These are phyloP conservation scores for Binderoboletus segoi DNA, from an alignment of 1,284 basidiomycete genomes.

Conservation along the genomic window DNA sequence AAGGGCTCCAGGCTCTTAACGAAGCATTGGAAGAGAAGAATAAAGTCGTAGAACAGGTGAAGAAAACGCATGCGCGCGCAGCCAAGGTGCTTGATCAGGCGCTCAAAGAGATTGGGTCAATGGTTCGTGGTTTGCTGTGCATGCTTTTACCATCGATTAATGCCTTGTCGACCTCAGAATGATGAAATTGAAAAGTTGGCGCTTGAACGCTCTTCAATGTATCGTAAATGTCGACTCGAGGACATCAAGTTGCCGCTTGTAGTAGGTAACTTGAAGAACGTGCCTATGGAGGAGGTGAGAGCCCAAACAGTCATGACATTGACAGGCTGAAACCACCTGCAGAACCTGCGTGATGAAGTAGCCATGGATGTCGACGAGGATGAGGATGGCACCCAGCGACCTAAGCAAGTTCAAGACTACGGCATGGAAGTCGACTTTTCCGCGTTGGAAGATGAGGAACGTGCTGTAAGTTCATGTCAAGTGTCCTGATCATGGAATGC, in stretches of 20 bases:
- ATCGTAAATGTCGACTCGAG: slow-evolving; percentile 92
- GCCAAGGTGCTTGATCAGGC: slow-evolving; percentile 81
- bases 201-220: slow-evolving; percentile 84
- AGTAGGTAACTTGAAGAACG: slow-evolving; percentile 78
- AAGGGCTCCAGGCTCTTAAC: slow-evolving; percentile 64
- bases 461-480: slow-evolving; percentile 51
- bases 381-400: slow-evolving; percentile 74
- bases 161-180: slow-evolving; percentile 54
- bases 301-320: background rate
- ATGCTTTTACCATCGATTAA: background rate
- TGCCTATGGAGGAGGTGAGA: slow-evolving; percentile 91
- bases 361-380: slow-evolving; percentile 91
- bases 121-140: slow-evolving; percentile 45
- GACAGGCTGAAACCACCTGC: slow-evolving; percentile 4
- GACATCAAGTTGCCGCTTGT: slow-evolving; percentile 85
- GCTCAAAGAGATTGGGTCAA: slow-evolving; percentile 86
- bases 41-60: slow-evolving; percentile 74
- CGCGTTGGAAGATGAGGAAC: slow-evolving; percentile 80
- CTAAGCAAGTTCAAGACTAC: slow-evolving; percentile 77
- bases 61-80: slow-evolving; percentile 71
- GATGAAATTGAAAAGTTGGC: slow-evolving; percentile 92
- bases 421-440: slow-evolving; percentile 92
- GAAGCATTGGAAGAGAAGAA: slow-evolving; percentile 69
- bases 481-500: background rate
- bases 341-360: slow-evolving; percentile 83